Evolutionary conservation across 2,329 filamentous ascomycete species (phyloP).

Genomic region (Ophiostoma montium): DNA sequence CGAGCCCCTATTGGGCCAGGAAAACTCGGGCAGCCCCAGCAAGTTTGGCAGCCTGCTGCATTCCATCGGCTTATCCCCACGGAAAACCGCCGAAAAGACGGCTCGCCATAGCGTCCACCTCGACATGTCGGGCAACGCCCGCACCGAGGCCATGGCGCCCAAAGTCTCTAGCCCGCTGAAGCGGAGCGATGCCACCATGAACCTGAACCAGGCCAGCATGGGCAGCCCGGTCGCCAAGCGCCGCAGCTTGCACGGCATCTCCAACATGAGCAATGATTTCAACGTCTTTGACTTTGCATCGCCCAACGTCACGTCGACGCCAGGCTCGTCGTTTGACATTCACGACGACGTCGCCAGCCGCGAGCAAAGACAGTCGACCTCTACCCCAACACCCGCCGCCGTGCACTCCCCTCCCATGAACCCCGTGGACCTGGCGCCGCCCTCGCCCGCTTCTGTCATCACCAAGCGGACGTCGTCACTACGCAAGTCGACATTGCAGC

Average conservation of each 20-base stretch:
- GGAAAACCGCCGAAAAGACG: constrained; percentile 33
- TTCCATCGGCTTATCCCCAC: constrained; percentile 24
- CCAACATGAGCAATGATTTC: constrained; percentile 48
- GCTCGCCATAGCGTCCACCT: constrained; percentile 42
- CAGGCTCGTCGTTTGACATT: constrained; percentile 32
- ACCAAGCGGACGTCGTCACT: constrained; percentile 60
- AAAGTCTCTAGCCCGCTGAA: constrained; percentile 73
- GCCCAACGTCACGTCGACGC: constrained; percentile 22
- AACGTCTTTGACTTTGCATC: constrained; percentile 54
- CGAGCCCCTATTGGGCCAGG: constrained; percentile 22
- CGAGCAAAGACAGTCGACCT: constrained; percentile 37
- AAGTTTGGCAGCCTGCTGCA: constrained; percentile 18
- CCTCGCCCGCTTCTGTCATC: constrained; percentile 31
- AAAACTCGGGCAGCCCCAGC: constrained; percentile 25
- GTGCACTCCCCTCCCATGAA: constrained; percentile 14
- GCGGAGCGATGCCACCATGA: constrained; percentile 81
- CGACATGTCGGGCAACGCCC: constrained; percentile 39
- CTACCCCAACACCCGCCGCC: not conserved
- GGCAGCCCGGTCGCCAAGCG: constrained; percentile 85
- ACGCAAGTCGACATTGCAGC: constrained; percentile 75
- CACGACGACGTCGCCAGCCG: constrained; percentile 23
- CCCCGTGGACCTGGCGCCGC: constrained; percentile 5
- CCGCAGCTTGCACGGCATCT: constrained; percentile 67
- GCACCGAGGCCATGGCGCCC: constrained; percentile 30
- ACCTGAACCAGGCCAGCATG: constrained; percentile 61